Base-by-base conservation (phyloP, 108 stramenopile species). In the Cyclotella choctawhatcheeana region DNA sequence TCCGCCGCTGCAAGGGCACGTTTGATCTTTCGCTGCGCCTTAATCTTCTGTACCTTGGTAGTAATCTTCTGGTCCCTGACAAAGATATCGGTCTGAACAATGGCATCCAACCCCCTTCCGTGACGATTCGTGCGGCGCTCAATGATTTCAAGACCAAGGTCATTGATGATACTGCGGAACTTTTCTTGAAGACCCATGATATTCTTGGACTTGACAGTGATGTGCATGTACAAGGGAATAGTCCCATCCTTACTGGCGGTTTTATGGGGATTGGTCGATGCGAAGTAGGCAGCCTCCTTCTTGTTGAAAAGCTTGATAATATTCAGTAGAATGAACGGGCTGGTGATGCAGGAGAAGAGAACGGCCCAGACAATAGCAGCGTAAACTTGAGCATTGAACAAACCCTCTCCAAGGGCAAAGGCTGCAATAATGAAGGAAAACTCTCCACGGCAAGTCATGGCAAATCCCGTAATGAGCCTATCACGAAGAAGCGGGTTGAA, bases 361-460 rank as follows among this genome's bases (percentile, higher is more conserved):
- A 85, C 70, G 13, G 84, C 84, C 44, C 72, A 79, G 16, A 85
- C 67, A 35, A 85, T 73, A 18, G 77, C 60, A 17, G 76, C 44
- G 55, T 85, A 85, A 16, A 69, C 37, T 24, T 74, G 35, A 5
- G 58, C 47, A 43, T 48, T 64, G 37, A 82, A 76, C 18, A 85
- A 61, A 14, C 81, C 84, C 74, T 85, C 61, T 21, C 77, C 77
- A 21, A 85, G 32, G 16, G 80, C 76, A 82, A 74, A 85, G 0
- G 78, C 70, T 17, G 84, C 84, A 66, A 85, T 70, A 32, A 85
- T 79, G 34, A 85, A 77, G 25, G 58, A 70, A 58, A 85, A 85
- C 47, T 85, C 84, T 48, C 84, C 84, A 21, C 78, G 64, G 25
- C 78, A 82, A 25, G 81, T 79, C 83, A 84, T 80, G 35, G 79